Evolutionary conservation across 768 basidiomycete species (phyloP).

Genomic region (Amanita exitialis): DNA sequence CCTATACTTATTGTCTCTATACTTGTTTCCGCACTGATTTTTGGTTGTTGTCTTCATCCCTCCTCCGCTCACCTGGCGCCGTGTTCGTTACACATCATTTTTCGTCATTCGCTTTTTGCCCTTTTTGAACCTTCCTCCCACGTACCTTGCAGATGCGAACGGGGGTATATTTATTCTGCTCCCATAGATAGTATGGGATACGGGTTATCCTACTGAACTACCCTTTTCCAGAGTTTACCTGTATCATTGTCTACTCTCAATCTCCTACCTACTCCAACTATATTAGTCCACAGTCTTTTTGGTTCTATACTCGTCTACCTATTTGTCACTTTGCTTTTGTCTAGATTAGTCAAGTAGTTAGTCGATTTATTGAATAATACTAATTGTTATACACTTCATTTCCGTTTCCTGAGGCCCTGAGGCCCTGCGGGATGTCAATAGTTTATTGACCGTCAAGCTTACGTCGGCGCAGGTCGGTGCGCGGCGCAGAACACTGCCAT

Average conservation of each 20-base stretch:
- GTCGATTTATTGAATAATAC: background rate
- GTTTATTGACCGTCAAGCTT: too few relatives aligned
- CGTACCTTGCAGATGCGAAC: background rate
- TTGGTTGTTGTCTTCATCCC: background rate
- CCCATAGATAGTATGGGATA: constrained; percentile 1
- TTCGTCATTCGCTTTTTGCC: background rate
- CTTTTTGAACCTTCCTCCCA: background rate
- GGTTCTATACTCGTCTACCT: background rate
- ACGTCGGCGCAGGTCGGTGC: too few relatives aligned
- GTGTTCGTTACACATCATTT: background rate
- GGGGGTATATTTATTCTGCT: background rate
- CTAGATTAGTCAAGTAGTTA: constrained; percentile 3
- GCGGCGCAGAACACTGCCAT: too few relatives aligned
- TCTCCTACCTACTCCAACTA: background rate
- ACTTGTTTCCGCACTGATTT: background rate
- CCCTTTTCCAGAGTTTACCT: background rate
- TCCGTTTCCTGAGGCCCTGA: background rate
- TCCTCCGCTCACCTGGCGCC: background rate
- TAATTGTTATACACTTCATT: background rate
- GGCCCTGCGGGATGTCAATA: too few relatives aligned
- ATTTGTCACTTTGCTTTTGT: background rate
- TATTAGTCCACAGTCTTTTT: background rate
- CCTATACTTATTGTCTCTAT: constrained; percentile 6
- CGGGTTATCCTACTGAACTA: background rate
- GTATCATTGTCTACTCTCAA: background rate